These are phyloP conservation scores for Colletotrichum lindemuthianum DNA, from an alignment of 2,329 filamentous ascomycete species.

Conservation along the genomic window DNA sequence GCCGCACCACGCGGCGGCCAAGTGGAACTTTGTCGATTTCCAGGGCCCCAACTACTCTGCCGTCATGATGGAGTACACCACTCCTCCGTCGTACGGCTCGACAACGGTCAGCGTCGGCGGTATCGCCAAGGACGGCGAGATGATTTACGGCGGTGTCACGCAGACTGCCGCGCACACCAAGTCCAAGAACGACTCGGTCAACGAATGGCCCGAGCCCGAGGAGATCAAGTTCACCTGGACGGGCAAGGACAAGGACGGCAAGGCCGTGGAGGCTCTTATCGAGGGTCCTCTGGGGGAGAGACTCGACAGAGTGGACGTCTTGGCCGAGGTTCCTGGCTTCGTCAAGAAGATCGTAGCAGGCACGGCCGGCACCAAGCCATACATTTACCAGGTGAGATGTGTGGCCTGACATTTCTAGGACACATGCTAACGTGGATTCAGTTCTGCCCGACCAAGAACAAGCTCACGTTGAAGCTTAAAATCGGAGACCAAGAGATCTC, in stretches of 20 bases:
- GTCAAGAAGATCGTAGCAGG: slow-evolving; percentile 93
- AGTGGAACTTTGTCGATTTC: slow-evolving; percentile 95
- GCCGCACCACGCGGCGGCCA: slow-evolving; percentile 91
- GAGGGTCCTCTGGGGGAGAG: slow-evolving; percentile 75
- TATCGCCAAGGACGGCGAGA: slow-evolving; percentile 82
- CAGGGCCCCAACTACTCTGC: slow-evolving; percentile 89
- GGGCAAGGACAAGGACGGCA: slow-evolving; percentile 80
- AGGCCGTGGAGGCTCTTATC: slow-evolving; percentile 74
- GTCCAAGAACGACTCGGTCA: slow-evolving; percentile 77
- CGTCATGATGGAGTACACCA: slow-evolving; percentile 95
- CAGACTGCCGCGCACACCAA: slow-evolving; percentile 76
- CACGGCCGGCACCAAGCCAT: slow-evolving; percentile 92
- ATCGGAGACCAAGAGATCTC: slow-evolving; percentile 80
- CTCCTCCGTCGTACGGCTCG: slow-evolving; percentile 89
- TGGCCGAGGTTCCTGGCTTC: slow-evolving; percentile 95
- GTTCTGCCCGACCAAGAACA: slow-evolving; percentile 74
- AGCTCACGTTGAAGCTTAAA: slow-evolving; percentile 82
- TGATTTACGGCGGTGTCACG: slow-evolving; percentile 76
- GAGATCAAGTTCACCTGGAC: slow-evolving; percentile 80
- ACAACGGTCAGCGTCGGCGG: slow-evolving; percentile 86
- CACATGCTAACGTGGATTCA: slow-evolving; percentile 50
- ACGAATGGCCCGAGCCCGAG: slow-evolving; percentile 89
- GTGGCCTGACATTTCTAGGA: neutral
- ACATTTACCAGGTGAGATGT: slow-evolving; percentile 87
- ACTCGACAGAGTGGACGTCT: slow-evolving; percentile 89